phyloP scores from a whole-genome alignment of 768 basidiomycete species.

The Pleurotus cornucopiae region DNA sequence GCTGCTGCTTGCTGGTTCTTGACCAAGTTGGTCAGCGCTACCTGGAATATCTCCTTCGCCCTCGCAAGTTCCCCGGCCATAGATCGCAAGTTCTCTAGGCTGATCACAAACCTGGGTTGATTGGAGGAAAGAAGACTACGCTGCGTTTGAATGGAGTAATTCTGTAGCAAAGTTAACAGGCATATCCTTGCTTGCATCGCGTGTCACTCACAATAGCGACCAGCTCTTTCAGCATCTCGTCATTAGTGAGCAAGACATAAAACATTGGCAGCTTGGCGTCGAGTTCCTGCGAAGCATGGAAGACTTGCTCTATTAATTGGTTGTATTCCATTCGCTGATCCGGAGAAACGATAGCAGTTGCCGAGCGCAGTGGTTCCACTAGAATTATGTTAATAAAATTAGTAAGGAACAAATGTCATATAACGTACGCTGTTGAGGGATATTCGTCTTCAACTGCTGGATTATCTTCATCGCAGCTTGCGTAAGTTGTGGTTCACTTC shows the following conservation, averaged over 20 bases:
- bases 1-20: background rate
- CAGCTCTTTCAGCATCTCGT: slow-evolving; percentile 43
- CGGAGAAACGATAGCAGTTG: slow-evolving; percentile 29
- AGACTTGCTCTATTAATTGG: slow-evolving; percentile 42
- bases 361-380: slow-evolving; percentile 1
- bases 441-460: slow-evolving; percentile 9
- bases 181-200: no score
- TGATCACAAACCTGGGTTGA: slow-evolving; percentile 14
- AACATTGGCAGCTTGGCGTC: slow-evolving; percentile 48
- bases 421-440: slow-evolving; percentile 8
- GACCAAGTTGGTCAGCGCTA: background rate
- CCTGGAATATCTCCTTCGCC: slow-evolving; percentile 7
- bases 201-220: slow-evolving; percentile 47
- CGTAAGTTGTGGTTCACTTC: slow-evolving; percentile 3
- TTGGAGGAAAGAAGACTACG: slow-evolving; percentile 13
- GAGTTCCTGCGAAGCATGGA: slow-evolving; percentile 40
- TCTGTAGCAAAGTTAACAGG: slow-evolving; percentile 13
- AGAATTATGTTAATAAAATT: background rate
- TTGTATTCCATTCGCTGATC: slow-evolving; percentile 55
- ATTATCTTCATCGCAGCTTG: slow-evolving; percentile 8
- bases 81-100: slow-evolving; percentile 4
- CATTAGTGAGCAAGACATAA: slow-evolving; percentile 40
- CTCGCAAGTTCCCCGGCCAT: background rate
- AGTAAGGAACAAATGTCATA: background rate
- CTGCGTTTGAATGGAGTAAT: slow-evolving; percentile 23